Percentiles rank a stretch among this genome's conserved stretches.
Conservation (phyloP, 441 rosid genomes). For the Euphorbia schlechtendalii region DNA sequence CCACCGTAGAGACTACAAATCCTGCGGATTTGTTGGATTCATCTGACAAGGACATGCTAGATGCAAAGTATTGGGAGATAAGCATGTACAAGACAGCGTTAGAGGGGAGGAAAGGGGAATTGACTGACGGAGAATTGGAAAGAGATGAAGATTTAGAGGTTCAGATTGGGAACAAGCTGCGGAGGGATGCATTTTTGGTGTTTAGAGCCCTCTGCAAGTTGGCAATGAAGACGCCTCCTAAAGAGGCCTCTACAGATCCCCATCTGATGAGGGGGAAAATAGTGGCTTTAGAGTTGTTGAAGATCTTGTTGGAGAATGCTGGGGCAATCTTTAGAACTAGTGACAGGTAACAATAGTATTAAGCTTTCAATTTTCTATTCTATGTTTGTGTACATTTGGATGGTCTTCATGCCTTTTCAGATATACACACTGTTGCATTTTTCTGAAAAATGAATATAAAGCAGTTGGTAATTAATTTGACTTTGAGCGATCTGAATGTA, state of each 20-base stretch:
- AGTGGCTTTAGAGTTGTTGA: conserved; percentile 92
- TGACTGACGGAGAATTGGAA: conserved; percentile 76
- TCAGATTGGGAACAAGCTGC: conserved; percentile 96
- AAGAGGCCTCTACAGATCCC: conserved; percentile 84
- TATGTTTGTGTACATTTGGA: neutral
- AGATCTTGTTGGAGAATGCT: conserved; percentile 96
- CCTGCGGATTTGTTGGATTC: conserved; percentile 97
- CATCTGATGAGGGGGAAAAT: conserved; percentile 94
- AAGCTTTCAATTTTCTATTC: neutral
- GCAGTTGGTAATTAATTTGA: too few species aligned
- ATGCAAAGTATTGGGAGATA: conserved; percentile 99
- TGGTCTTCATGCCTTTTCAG: neutral
- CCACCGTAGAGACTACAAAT: conserved; percentile 82
- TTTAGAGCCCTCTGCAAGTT: conserved; percentile 97
- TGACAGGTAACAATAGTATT: conserved; percentile 50
- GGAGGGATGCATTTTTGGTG: conserved; percentile 97
- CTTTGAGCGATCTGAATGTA: neutral
- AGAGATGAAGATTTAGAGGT: conserved; percentile 91
- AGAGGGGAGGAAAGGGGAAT: conserved; percentile 97
- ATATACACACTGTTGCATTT: too few species aligned
- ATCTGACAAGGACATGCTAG: conserved; percentile 99
- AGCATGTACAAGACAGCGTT: conserved; percentile 98
- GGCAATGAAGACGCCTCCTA: conserved; percentile 94
- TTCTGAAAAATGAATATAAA: too few species aligned
- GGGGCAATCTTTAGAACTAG: conserved; percentile 98